Evolutionary conservation across 768 basidiomycete genomes (phyloP), one percentile per base, ranked within the genome.

Genomic region (Pisolithus sp.): DNA sequence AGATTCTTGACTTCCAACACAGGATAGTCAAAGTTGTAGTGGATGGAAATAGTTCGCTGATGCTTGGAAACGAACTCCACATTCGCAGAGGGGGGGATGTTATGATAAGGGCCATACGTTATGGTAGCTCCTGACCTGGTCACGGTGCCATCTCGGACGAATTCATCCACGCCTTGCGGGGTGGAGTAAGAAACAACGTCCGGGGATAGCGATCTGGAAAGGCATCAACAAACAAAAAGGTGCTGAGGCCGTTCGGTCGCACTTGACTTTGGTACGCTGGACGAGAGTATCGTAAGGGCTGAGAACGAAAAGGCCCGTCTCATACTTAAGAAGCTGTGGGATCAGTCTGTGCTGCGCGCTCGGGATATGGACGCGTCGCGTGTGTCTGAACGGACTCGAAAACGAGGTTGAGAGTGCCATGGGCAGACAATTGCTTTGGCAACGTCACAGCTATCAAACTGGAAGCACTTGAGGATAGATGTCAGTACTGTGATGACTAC

Each of bases 201-300:
- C 2, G 89, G 85, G 12, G 78, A 72, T 4, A 84, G 77, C n/a
- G 88, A 71, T 65, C 93, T 94, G 56, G 10, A 24, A 45, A 47
- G 7, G 46, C 46, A 41, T 57, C 26, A 53, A 44, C 46, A 53
- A 20, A 36, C 18, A 41, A 43, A 39, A 48, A 40, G 51, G 34
- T 4, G 49, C 20, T 30, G 24, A 24, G 5, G 46, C 51, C 24
- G 28, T 38, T 40, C 17, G 21, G 2, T 71, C 85, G 43, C 59
- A 93, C 93, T 83, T 83, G 57, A 96, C 68, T 74, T 95, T 96
- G 18, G 89, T 86, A 43, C 91, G 80, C 67, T 95, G 92, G 20
- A 89, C 82, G 42, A 78, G 68, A 21, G 92, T 92, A 30, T 72
- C 65, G 65, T 96, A 97, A 37, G 89, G 88, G 62, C 89, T 93